These are phyloP conservation scores for Catunica adiposa DNA, from an alignment of 2,329 filamentous ascomycete genomes.

Conservation along the genomic window DNA sequence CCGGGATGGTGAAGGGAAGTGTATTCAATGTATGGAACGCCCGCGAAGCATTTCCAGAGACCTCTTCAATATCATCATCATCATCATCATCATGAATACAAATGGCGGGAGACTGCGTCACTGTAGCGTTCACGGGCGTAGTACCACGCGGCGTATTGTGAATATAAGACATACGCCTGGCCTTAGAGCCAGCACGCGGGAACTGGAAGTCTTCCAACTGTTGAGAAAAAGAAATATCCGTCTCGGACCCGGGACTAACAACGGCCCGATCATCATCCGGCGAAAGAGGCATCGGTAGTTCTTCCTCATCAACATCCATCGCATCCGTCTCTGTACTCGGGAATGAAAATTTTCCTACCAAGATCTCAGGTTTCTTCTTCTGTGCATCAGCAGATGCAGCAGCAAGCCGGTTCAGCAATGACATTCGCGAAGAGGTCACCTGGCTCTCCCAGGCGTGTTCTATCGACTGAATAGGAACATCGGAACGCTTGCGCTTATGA, in stretches of 20 bases:
- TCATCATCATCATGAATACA: not conserved
- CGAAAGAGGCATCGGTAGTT: not conserved
- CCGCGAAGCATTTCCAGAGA: not conserved
- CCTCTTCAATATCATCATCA: not conserved
- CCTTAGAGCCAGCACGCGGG: not conserved
- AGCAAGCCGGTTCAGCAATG: not conserved
- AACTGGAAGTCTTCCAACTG: not conserved
- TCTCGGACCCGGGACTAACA: not conserved
- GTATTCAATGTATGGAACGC: not conserved
- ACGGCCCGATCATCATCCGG: not conserved
- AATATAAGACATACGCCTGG: conserved; percentile 1
- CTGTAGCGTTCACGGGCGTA: not conserved
- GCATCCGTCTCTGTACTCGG: not conserved
- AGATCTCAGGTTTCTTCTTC: too few relatives aligned
- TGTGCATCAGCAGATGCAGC: too few relatives aligned
- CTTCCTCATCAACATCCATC: conserved; percentile 1
- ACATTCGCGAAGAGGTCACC: not conserved
- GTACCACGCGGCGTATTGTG: conserved; percentile 2
- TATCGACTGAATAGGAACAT: not conserved
- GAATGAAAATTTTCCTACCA: not conserved
- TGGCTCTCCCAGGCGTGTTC: not conserved
- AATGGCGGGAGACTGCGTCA: not conserved
- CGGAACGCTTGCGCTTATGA: conserved; percentile 4
- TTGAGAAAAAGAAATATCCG: not conserved
- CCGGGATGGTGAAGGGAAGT: not conserved